Percentiles rank a stretch among this genome's conserved stretches.
These are phyloP conservation scores for Nicotiana knightiana DNA, from an alignment of 257 asterid genomes.

Conservation along the genomic window DNA sequence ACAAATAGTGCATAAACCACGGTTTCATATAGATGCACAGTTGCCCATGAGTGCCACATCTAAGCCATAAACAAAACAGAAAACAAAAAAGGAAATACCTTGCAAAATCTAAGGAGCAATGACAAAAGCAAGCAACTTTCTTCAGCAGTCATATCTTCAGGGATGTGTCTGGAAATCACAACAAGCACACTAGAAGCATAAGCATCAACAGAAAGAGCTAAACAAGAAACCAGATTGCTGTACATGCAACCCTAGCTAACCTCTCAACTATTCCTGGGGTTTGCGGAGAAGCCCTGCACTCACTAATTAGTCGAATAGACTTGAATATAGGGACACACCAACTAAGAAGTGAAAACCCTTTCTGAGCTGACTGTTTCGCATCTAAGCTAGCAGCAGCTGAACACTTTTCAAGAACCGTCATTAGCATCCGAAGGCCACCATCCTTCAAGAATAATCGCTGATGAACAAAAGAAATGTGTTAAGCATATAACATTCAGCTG, in stretches of 20 bases:
- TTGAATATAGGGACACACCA: conserved; percentile 69
- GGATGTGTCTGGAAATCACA: conserved; percentile 40
- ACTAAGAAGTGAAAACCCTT: conserved; percentile 39
- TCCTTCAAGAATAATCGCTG: conserved; percentile 71
- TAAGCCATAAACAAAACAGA: conserved; percentile 6
- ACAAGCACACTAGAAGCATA: conserved; percentile 4
- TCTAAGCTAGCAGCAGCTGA: conserved; percentile 38
- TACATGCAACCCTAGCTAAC: conserved; percentile 30
- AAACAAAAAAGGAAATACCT: conserved; percentile 31
- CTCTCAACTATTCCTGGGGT: conserved; percentile 44
- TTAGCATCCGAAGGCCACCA: conserved; percentile 59
- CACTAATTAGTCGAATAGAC: conserved; percentile 55
- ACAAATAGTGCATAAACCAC: background rate
- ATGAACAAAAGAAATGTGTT: conserved; percentile 24
- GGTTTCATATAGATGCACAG: background rate
- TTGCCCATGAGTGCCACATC: background rate
- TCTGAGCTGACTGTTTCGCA: conserved; percentile 44
- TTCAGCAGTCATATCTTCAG: conserved; percentile 45
- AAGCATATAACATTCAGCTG: conserved; percentile 17
- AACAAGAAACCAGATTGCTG: conserved; percentile 8
- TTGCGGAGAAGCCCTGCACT: conserved; percentile 35
- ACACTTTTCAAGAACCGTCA: conserved; percentile 64
- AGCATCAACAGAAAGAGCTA: background rate
- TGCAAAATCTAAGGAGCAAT: conserved; percentile 53
- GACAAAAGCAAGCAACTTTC: conserved; percentile 44